Evolutionary conservation across 2,329 filamentous ascomycete genomes (phyloP).

Genomic region (Curvularia lunata): DNA sequence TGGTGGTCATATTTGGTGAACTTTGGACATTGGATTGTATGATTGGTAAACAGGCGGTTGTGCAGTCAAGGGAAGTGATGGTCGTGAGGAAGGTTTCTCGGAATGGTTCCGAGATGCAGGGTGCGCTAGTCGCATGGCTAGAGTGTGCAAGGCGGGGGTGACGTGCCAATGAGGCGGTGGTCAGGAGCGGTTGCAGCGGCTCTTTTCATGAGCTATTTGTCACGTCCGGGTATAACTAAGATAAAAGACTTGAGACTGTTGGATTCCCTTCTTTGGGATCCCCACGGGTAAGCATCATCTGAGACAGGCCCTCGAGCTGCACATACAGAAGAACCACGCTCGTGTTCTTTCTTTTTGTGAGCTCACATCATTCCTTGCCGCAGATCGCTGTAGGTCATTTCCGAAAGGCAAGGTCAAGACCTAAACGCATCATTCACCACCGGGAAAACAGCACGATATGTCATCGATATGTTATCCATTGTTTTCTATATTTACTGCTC

Average conservation of each 20-base stretch:
- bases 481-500: conserved; percentile 2
- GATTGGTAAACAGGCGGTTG: no score
- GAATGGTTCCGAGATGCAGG: not conserved
- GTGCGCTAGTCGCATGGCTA: not conserved
- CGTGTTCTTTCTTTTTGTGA: not conserved
- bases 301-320: not conserved
- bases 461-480: conserved; percentile 2
- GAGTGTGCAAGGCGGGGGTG: no score
- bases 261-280: not conserved
- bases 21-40: not conserved
- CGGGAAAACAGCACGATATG: not conserved
- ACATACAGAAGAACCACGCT: not conserved
- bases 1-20: not conserved
- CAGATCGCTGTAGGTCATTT: not conserved
- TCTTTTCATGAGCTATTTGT: not conserved
- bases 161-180: no score
- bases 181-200: not conserved
- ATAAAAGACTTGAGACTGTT: not conserved
- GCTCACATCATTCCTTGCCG: not conserved
- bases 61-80: no score
- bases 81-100: not conserved
- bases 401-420: not conserved
- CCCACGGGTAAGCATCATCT: not conserved
- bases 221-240: not conserved
- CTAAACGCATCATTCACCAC: not conserved